Percentiles rank a stretch among this genome's conserved stretches.
phyloP scores from a whole-genome alignment of 2,329 filamentous ascomycete species.

The Diaporthe ilicicola region DNA sequence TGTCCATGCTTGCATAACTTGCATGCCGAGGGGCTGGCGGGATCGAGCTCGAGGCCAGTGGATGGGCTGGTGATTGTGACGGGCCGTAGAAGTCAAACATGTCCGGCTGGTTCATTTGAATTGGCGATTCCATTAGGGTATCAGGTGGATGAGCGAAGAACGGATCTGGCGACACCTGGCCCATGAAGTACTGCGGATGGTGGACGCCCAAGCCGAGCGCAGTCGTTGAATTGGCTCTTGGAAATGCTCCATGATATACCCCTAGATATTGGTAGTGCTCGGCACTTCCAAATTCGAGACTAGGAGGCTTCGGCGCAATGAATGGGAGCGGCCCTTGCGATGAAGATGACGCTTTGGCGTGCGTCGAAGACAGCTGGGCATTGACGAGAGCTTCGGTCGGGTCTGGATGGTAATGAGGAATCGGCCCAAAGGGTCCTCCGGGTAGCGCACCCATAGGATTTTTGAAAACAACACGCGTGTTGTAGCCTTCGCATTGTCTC shows the following conservation, averaged over 20 bases:
- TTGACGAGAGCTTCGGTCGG: slow-evolving; percentile 56
- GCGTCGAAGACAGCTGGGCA: slow-evolving; percentile 50
- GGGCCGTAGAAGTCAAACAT: slow-evolving; percentile 22
- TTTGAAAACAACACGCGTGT: slow-evolving; percentile 82
- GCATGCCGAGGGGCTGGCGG: slow-evolving; percentile 20
- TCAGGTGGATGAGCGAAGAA: slow-evolving; percentile 15
- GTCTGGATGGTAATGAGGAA: slow-evolving; percentile 52
- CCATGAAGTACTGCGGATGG: slow-evolving; percentile 31
- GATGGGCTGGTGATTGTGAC: slow-evolving; percentile 13
- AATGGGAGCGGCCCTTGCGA: slow-evolving; percentile 48
- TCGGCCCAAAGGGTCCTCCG: slow-evolving; percentile 54
- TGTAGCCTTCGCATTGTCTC: slow-evolving; percentile 84
- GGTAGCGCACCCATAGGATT: slow-evolving; percentile 70
- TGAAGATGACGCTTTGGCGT: slow-evolving; percentile 49
- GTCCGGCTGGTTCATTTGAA: slow-evolving; percentile 25
- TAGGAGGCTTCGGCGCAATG: slow-evolving; percentile 62
- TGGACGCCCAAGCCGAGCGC: slow-evolving; percentile 31
- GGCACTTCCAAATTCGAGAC: slow-evolving; percentile 45
- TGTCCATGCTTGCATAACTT: slow-evolving; percentile 14
- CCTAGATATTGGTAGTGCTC: slow-evolving; percentile 42
- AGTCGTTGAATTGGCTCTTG: slow-evolving; percentile 35
- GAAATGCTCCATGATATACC: slow-evolving; percentile 42
- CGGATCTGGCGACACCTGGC: slow-evolving; percentile 22
- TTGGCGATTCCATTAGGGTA: slow-evolving; percentile 12
- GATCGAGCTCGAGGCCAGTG: neutral